Evolutionary conservation across 192 early-diverging fungal species (phyloP).

Genomic region (Coemansia sp.): DNA sequence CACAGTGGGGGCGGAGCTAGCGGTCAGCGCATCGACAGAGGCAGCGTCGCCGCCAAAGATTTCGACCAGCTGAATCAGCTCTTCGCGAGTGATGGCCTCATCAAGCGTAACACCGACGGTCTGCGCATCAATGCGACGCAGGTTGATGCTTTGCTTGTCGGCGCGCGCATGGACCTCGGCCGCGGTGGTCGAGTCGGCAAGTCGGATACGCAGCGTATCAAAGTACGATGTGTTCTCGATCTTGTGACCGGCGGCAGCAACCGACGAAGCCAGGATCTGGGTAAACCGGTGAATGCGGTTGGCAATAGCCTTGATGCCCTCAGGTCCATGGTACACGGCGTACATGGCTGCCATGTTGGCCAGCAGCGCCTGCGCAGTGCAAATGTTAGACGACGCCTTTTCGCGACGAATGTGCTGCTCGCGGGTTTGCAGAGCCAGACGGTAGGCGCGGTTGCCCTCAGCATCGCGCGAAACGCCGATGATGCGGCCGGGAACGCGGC

Average conservation of each 20-base stretch:
- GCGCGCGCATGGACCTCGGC: slow-evolving; percentile 73
- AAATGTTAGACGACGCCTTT: slow-evolving; percentile 99
- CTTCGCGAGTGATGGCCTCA: slow-evolving; percentile 84
- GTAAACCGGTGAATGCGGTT: slow-evolving; percentile 93
- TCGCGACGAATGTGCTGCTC: slow-evolving; percentile 99
- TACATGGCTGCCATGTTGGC: slow-evolving; percentile 99
- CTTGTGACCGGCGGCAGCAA: slow-evolving; percentile 73
- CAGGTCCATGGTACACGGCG: slow-evolving; percentile 97
- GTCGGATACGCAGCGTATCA: slow-evolving; percentile 90
- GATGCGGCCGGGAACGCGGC: slow-evolving; percentile 93
- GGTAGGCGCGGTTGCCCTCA: slow-evolving; percentile 84
- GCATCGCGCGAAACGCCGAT: slow-evolving; percentile 96
- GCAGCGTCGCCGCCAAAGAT: slow-evolving; percentile 75
- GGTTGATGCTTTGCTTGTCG: slow-evolving; percentile 78
- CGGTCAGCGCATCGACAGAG: slow-evolving; percentile 52
- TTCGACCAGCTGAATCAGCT: slow-evolving; percentile 77
- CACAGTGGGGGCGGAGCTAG: slow-evolving; percentile 54
- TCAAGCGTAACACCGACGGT: slow-evolving; percentile 90
- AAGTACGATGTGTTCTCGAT: slow-evolving; percentile 89
- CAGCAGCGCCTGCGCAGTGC: slow-evolving; percentile 97
- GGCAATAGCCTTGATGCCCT: slow-evolving; percentile 88
- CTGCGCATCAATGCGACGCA: slow-evolving; percentile 75
- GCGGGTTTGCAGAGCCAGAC: slow-evolving; percentile 93
- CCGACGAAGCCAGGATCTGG: slow-evolving; percentile 72
- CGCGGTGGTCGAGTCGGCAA: slow-evolving; percentile 61